Percentiles rank a stretch among this genome's conserved stretches.
Evolutionary conservation across 139 green algal genomes (phyloP).

Genomic region (Chlamydomonas sphaeroides): DNA sequence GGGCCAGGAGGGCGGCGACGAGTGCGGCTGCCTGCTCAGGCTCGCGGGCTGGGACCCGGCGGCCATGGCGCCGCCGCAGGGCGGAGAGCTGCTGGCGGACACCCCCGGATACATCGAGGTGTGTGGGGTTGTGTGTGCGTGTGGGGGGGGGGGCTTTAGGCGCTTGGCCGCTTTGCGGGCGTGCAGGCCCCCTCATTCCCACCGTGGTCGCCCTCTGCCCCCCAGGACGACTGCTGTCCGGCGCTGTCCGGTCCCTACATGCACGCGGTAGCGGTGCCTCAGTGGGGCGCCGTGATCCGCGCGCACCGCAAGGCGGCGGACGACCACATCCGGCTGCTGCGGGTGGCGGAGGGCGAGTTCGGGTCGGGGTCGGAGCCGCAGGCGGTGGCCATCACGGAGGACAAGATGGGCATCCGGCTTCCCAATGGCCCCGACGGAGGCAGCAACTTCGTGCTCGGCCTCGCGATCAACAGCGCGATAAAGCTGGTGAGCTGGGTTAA

Average conservation of each 20-base stretch:
- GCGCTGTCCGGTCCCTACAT: slow-evolving; percentile 51
- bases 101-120: slow-evolving; percentile 4
- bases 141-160: too few relatives aligned
- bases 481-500: too few relatives aligned
- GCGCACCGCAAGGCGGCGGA: slow-evolving; percentile 65
- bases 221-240: slow-evolving; percentile 14
- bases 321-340: slow-evolving; percentile 65
- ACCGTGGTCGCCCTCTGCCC: neutral
- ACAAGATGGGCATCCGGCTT: slow-evolving; percentile 61
- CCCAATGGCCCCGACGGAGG: slow-evolving; percentile 59
- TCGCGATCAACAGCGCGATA: slow-evolving; percentile 55
- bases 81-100: neutral
- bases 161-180: neutral
- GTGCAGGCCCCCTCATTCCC: too few relatives aligned
- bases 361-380: neutral
- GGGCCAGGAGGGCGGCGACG: neutral
- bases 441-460: slow-evolving; percentile 70
- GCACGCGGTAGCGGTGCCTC: slow-evolving; percentile 12
- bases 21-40: slow-evolving; percentile 29
- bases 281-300: slow-evolving; percentile 52
- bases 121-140: too few relatives aligned
- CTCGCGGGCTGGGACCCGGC: slow-evolving; percentile 1
- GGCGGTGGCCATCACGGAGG: slow-evolving; percentile 57
- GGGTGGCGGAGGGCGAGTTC: neutral
- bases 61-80: neutral